These are phyloP conservation scores for Erodium trifolium DNA, from an alignment of 441 rosid species.

Conservation along the genomic window DNA sequence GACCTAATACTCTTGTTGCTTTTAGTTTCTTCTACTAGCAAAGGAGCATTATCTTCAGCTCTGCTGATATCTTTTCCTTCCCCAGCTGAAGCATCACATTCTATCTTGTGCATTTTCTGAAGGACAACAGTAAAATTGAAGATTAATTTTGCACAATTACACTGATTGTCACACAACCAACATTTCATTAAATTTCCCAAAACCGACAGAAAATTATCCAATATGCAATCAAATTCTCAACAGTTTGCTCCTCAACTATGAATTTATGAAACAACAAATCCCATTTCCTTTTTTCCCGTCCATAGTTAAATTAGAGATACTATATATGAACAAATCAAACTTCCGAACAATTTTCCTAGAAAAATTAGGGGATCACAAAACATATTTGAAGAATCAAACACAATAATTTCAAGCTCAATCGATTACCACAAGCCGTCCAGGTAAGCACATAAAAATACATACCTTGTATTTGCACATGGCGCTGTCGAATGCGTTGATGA, in stretches of 20 bases:
- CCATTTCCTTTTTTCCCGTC: not conserved
- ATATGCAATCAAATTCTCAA: not conserved
- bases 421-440: not conserved
- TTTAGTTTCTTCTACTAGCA: slow-evolving; percentile 11
- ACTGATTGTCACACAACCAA: not conserved
- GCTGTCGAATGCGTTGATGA: slow-evolving; percentile 48
- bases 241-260: not conserved
- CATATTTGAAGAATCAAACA: not conserved
- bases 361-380: not conserved
- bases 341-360: not conserved
- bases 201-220: not conserved
- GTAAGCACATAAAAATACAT: not conserved
- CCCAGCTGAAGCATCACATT: slow-evolving; percentile 13
- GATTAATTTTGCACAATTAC: not conserved
- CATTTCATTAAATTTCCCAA: not conserved
- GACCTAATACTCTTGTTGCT: slow-evolving; percentile 17
- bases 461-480: slow-evolving; percentile 27
- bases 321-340: not conserved
- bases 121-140: not conserved
- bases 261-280: not conserved
- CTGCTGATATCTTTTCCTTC: slow-evolving; percentile 11
- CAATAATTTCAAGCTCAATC: not conserved
- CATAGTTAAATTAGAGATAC: not conserved
- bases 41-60: slow-evolving; percentile 9
- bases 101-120: slow-evolving; percentile 35